Conservation (phyloP, 2,329 filamentous ascomycete species). For the Cercospora citrullina region DNA sequence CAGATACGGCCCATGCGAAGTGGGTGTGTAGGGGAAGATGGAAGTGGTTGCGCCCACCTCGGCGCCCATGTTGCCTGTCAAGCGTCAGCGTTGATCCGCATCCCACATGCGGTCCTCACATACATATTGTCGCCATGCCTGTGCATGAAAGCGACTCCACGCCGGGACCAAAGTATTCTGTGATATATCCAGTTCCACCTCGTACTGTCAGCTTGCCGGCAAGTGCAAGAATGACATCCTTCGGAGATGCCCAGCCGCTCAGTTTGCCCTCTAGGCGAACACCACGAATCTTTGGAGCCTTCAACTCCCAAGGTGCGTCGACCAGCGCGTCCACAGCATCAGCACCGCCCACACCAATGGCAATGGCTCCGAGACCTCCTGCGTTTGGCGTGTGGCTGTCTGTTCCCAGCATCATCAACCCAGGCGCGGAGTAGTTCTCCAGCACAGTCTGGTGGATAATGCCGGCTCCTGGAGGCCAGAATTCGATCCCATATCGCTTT, state of each 20-base stretch:
- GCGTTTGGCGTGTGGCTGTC: constrained; percentile 97
- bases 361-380: constrained; percentile 89
- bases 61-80: constrained; percentile 62
- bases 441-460: constrained; percentile 98
- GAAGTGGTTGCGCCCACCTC: constrained; percentile 96
- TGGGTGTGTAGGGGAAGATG: constrained; percentile 86
- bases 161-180: constrained; percentile 75
- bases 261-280: constrained; percentile 81
- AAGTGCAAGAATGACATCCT: constrained; percentile 90
- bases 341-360: constrained; percentile 94
- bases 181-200: constrained; percentile 89
- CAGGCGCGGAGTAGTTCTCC: constrained; percentile 96
- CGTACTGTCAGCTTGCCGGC: constrained; percentile 84
- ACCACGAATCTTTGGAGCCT: constrained; percentile 86
- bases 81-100: constrained; percentile 60
- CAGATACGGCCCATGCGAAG: constrained; percentile 79
- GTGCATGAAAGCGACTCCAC: constrained; percentile 87
- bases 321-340: constrained; percentile 97
- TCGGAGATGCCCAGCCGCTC: constrained; percentile 87
- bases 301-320: constrained; percentile 95
- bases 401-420: constrained; percentile 97
- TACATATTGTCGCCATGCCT: constrained; percentile 81
- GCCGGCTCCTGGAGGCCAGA: constrained; percentile 90
- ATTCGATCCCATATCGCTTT: constrained; percentile 90
- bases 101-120: neutral